Base-by-base conservation (phyloP, 768 basidiomycete species). In the Leccinum subtestaceum region DNA sequence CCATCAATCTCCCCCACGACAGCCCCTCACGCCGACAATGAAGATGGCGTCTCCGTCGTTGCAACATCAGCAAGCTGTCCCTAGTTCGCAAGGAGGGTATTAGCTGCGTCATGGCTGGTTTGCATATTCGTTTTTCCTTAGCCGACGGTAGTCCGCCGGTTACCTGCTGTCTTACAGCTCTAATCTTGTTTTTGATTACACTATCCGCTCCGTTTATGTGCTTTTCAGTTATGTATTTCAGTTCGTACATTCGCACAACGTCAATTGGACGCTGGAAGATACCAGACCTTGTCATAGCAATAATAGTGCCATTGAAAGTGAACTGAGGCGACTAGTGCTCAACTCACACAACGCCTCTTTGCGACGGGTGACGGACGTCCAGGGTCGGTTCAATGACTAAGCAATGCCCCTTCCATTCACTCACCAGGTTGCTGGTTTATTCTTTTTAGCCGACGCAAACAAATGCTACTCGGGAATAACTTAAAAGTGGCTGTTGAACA, bases 11-110 rank as follows among this genome's bases (percentile, higher is more conserved):
- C 80, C 83, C 9, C 79, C 83, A 3, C 79, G 81, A 17, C 73
- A 79, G 19, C 74, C 79, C 15, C 75, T 81, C 57, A 80, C 81
- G 2, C 80, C 83, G 7, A 81, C 79, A 47, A 75, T 84, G 76
- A 76, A 77, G 27, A 79, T 81, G 72, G 74, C 80, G 31, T 84
- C 84, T 2, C 84, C 84, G 13, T 80, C 81, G 36, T 64, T 84
- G 55, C 82, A 81, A 67, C 82, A 82, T 58, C 82, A 83, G 62
- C 81, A 82, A 64, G 72, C 75, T 15, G 78, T 81, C 27, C 79
- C 79, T 23, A 78, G 76, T 59, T 80, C 78, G 52, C 81, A 83
- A 70, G 80, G 77, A 64, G 80, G 81, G 52, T 83, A 82, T 75
- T 84, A 78, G 68, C 32, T 60, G 25, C 34, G 58, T 62, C 31